Percentiles rank a stretch among this genome's conserved stretches.
phyloP scores from a whole-genome alignment of 257 asterid genomes.

The Leonotis leonurus region DNA sequence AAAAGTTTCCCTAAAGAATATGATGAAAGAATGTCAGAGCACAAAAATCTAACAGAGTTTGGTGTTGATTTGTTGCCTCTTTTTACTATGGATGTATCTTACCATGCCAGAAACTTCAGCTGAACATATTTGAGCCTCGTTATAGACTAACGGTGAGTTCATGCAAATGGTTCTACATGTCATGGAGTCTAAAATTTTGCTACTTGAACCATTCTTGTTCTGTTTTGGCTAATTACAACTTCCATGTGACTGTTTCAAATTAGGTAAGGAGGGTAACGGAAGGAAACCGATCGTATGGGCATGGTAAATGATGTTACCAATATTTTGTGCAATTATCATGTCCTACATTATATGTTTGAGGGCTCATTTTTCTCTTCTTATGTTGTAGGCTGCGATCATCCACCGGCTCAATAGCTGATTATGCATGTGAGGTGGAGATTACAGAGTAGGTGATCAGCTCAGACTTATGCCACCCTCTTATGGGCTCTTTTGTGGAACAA shows the following conservation, averaged over 20 bases:
- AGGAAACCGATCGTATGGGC: constrained; percentile 96
- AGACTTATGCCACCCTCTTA: no score
- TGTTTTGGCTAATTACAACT: constrained; percentile 2
- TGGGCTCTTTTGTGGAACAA: no score
- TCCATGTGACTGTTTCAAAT: constrained; percentile 16
- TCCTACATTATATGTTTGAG: no score
- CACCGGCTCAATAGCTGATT: constrained; percentile 70
- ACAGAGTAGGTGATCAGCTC: constrained; percentile 55
- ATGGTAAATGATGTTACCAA: constrained; percentile 40
- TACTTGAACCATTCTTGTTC: neutral
- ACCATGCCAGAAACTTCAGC: constrained; percentile 94
- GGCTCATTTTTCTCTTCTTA: neutral
- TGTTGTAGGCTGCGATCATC: constrained; percentile 51
- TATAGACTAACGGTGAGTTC: constrained; percentile 86
- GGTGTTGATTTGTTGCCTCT: constrained; percentile 87
- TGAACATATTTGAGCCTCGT: constrained; percentile 96
- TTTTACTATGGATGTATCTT: constrained; percentile 92
- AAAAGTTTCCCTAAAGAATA: constrained; percentile 82
- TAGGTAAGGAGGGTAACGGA: constrained; percentile 97
- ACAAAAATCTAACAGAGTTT: constrained; percentile 50
- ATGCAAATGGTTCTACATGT: neutral
- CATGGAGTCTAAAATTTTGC: no score
- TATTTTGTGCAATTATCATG: neutral
- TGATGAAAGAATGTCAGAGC: constrained; percentile 74
- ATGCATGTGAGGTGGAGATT: constrained; percentile 95